Evolutionary conservation across 441 rosid genomes (phyloP).

Genomic region (Theobroma grandiflorum): DNA sequence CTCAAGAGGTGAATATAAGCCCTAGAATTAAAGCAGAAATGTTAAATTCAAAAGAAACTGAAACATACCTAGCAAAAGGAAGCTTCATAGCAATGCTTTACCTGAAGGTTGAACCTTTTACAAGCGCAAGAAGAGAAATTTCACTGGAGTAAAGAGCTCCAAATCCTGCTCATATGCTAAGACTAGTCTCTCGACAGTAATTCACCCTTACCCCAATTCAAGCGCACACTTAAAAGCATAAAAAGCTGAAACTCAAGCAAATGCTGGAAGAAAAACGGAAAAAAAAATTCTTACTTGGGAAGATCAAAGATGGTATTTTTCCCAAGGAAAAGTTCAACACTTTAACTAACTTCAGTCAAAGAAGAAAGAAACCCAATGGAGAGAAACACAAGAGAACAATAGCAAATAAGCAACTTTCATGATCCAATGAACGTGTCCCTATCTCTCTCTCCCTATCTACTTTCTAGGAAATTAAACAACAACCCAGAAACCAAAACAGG

Average conservation of each 20-base stretch:
- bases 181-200: conserved; percentile 9
- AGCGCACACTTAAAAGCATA: conserved; percentile 13
- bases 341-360: conserved; percentile 9
- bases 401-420: conserved; percentile 31
- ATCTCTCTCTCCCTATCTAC: background rate
- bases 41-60: conserved; percentile 30
- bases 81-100: conserved; percentile 23
- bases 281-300: conserved; percentile 14
- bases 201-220: conserved; percentile 6
- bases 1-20: conserved; percentile 4
- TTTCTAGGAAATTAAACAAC: conserved; percentile 22
- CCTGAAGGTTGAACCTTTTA: conserved; percentile 21
- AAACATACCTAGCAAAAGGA: conserved; percentile 35
- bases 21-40: conserved; percentile 31
- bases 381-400: conserved; percentile 24
- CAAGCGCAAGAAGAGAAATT: conserved; percentile 5
- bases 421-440: conserved; percentile 38
- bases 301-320: conserved; percentile 18
- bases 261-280: conserved; percentile 18
- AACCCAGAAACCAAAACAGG: conserved; percentile 27
- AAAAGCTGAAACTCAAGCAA: conserved; percentile 31
- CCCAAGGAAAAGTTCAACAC: conserved; percentile 16
- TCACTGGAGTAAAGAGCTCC: conserved; percentile 2
- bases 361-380: conserved; percentile 20
- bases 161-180: conserved; percentile 22